Percentiles rank a stretch among this genome's conserved stretches.
phyloP scores from a whole-genome alignment of 2,329 filamentous ascomycete genomes.

The Pyrenochaeta sp. region DNA sequence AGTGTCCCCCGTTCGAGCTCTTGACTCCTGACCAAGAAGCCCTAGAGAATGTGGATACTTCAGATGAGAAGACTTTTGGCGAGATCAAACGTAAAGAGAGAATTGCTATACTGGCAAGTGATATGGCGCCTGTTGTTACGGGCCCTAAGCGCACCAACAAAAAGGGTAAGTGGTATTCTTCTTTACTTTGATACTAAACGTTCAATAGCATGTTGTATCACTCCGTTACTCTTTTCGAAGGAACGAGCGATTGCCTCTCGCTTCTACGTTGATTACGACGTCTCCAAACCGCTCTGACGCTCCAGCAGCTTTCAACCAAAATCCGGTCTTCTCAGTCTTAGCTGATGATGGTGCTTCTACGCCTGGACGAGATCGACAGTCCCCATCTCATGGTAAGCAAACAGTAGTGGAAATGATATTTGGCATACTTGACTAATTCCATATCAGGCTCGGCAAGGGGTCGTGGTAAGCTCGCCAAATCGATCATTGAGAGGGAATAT shows the following conservation, averaged over 20 bases:
- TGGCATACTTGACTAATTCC: slow-evolving; percentile 1
- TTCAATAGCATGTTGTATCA: neutral
- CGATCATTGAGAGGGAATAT: slow-evolving; percentile 47
- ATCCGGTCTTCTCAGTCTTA: slow-evolving; percentile 52
- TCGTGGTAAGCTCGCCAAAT: slow-evolving; percentile 46
- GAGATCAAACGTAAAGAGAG: slow-evolving; percentile 77
- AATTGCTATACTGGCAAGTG: slow-evolving; percentile 75
- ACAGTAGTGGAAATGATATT: no score
- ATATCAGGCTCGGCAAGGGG: slow-evolving; percentile 47
- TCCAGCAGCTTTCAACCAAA: slow-evolving; percentile 49
- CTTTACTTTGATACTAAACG: neutral
- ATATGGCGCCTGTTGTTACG: slow-evolving; percentile 72
- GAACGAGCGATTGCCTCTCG: no score
- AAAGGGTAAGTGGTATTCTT: slow-evolving; percentile 47
- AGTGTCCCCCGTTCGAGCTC: slow-evolving; percentile 71
- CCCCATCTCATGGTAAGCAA: slow-evolving; percentile 47
- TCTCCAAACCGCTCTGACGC: slow-evolving; percentile 12
- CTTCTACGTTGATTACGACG: neutral
- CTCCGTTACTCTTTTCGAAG: no score
- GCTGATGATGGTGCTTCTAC: slow-evolving; percentile 51
- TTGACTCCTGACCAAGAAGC: slow-evolving; percentile 72
- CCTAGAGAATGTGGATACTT: slow-evolving; percentile 77
- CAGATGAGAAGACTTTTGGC: slow-evolving; percentile 74
- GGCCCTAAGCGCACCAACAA: slow-evolving; percentile 60
- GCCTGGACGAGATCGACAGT: slow-evolving; percentile 50